These are phyloP conservation scores for Calonectria ilicicola DNA, from an alignment of 2,329 filamentous ascomycete species.

Conservation along the genomic window DNA sequence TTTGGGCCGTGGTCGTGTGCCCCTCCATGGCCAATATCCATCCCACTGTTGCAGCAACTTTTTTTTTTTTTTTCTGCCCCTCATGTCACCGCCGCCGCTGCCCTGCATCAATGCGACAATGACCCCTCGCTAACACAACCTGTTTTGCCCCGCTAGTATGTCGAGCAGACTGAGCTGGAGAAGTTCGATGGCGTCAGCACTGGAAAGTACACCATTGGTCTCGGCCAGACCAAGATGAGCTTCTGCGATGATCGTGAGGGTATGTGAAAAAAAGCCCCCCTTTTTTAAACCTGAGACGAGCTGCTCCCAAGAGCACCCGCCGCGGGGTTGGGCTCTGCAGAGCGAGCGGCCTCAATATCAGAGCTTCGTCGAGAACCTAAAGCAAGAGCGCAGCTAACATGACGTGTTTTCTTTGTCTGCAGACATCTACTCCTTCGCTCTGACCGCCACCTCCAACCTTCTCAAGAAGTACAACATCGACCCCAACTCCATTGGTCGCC, in stretches of 20 bases:
- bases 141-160: conserved; percentile 69
- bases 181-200: conserved; percentile 86
- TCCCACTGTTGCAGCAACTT: conserved; percentile 18
- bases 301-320: conserved; percentile 18
- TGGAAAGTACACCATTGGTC: conserved; percentile 92
- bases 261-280: conserved; percentile 49
- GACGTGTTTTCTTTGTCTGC: conserved; percentile 5
- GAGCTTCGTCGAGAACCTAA: not conserved
- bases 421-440: conserved; percentile 90
- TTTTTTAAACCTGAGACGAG: conserved; percentile 12
- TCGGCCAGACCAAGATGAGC: conserved; percentile 92
- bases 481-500: conserved; percentile 79
- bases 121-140: conserved; percentile 42
- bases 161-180: conserved; percentile 85
- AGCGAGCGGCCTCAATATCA: not conserved
- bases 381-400: conserved; percentile 27
- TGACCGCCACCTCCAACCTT: conserved; percentile 82
- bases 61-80: conserved; percentile 31
- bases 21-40: conserved; percentile 31
- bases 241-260: conserved; percentile 92
- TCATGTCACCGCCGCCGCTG: conserved; percentile 30
- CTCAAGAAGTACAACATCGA: conserved; percentile 88
- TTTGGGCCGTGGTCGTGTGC: conserved; percentile 38
- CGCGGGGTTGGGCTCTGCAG: not conserved
- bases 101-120: conserved; percentile 10